Evolutionary conservation across 1,139 yeast genomes (phyloP).

Genomic region (Yamadazyma atmosphaerica): DNA sequence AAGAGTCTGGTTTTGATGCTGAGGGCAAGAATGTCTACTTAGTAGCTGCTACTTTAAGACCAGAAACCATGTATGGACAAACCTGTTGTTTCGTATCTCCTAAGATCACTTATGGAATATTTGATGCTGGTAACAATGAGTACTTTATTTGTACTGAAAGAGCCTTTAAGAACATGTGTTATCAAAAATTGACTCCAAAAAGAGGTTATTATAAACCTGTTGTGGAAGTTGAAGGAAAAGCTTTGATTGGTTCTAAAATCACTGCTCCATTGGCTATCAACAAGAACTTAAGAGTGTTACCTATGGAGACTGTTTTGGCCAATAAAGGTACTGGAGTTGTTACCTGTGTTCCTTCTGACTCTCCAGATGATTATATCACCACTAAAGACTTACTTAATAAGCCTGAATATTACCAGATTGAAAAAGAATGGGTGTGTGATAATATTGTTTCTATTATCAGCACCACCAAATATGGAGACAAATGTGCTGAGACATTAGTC

Average conservation of each 20-base stretch:
- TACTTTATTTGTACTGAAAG: conserved; percentile 90
- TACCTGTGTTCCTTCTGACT: conserved; percentile 97
- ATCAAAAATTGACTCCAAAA: conserved; percentile 86
- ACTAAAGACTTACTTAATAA: conserved; percentile 80
- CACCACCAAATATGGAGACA: conserved; percentile 85
- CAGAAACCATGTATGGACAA: conserved; percentile 99
- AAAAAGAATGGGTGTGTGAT: conserved; percentile 81
- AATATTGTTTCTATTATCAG: conserved; percentile 73
- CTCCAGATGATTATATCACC: conserved; percentile 95
- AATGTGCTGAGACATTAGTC: conserved; percentile 83
- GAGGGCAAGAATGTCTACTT: conserved; percentile 67
- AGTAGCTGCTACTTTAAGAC: conserved; percentile 97
- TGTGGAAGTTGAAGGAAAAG: conserved; percentile 63
- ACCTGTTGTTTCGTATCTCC: conserved; percentile 98
- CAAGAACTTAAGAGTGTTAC: conserved; percentile 77
- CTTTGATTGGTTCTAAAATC: conserved; percentile 82
- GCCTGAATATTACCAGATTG: conserved; percentile 85
- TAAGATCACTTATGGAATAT: conserved; percentile 87
- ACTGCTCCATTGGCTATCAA: conserved; percentile 79
- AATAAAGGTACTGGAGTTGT: conserved; percentile 98
- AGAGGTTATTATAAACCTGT: conserved; percentile 76
- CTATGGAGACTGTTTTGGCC: conserved; percentile 97
- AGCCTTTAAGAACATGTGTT: conserved; percentile 98
- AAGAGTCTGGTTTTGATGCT: conserved; percentile 44
- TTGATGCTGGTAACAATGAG: conserved; percentile 76